Percentiles rank a stretch among this genome's conserved stretches.
These are phyloP conservation scores for Corymbia maculata DNA, from an alignment of 345 rosid genomes.

Conservation along the genomic window DNA sequence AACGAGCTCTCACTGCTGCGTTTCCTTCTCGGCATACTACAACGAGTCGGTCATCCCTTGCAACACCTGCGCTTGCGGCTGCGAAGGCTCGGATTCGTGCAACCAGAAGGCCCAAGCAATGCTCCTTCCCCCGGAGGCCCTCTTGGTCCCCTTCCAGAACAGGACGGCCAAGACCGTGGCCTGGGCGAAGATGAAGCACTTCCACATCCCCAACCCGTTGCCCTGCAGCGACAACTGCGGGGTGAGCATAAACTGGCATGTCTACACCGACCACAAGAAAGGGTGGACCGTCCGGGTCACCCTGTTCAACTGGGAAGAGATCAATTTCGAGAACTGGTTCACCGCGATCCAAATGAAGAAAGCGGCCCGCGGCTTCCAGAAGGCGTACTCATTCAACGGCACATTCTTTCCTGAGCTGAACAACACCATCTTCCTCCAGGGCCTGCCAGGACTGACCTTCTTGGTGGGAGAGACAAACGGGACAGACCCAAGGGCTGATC, in stretches of 20 bases:
- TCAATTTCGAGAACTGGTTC: conserved; percentile 66
- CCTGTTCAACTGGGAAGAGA: conserved; percentile 67
- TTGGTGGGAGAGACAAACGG: conserved; percentile 56
- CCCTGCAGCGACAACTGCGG: conserved; percentile 94
- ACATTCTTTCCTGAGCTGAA: conserved; percentile 34
- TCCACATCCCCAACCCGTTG: conserved; percentile 36
- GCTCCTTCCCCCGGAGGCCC: conserved; percentile 71
- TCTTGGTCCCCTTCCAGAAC: conserved; percentile 69
- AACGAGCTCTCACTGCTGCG: conserved; percentile 60
- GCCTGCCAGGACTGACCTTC: conserved; percentile 54
- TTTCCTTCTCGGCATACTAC: conserved; percentile 85
- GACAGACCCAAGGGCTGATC: conserved; percentile 23
- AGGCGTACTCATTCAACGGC: conserved; percentile 78
- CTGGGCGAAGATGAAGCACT: conserved; percentile 60
- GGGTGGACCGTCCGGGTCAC: conserved; percentile 91
- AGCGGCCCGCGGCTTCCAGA: conserved; percentile 50
- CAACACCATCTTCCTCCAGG: conserved; percentile 61
- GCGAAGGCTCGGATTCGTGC: conserved; percentile 31
- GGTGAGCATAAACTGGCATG: conserved; percentile 87
- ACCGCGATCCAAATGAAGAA: conserved; percentile 53
- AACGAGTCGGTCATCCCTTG: conserved; percentile 74
- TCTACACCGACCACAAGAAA: conserved; percentile 48
- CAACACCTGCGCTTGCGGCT: conserved; percentile 89
- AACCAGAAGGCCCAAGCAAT: conserved; percentile 37
- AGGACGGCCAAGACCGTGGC: conserved; percentile 62